Base-by-base conservation (phyloP, 495 filamentous ascomycete species). In the Chaetomium fimeti region DNA sequence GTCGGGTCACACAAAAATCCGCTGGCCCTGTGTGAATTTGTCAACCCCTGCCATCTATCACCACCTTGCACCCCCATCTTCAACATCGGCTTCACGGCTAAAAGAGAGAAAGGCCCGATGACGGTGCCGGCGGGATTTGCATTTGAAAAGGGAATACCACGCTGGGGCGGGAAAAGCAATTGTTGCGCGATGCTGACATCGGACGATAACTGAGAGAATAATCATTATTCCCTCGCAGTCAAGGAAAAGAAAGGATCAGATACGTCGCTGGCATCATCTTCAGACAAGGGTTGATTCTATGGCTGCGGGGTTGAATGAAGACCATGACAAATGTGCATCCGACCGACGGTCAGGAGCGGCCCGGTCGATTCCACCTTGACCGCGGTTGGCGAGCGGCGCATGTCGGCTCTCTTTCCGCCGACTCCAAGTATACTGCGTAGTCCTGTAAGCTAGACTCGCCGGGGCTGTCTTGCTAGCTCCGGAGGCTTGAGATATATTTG, bases 321-420 rank as follows among this genome's bases (percentile, higher is more conserved):
- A 22, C 38, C 49, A 6, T 43, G 51, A 56, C 24, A 63, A 56
- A 63, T 49, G n/a, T 47, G 36, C 47, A 51, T 7, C 53, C 49
- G 43, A 12, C 22, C 36, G 11, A 55, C 54, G 52, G 40, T 45
- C 22, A 64, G 47, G 43, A 57, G 20, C 62, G 62, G 62, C 32
- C 54, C 55, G 54, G 45, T 45, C 12, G n/a, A 25, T 57, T 66
- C 61, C 9, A 45, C 16, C 27, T 61, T 69, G 47, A 48, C 66
- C 66, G 66, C 66, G 69, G 60, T 40, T 66, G 66, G 66, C 64
- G 69, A 38, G 27, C 27, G 38, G 53, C 24, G 36, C 18, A 28
- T 42, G 15, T 8, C 25, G 13, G 9, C 6, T 27, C 24, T 18
- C 4, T 52, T 52, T 49, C 47, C 48, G 22, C 16, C 9, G 43